Conservation (phyloP, 257 asterid genomes). For the Haberlea rhodopensis region DNA sequence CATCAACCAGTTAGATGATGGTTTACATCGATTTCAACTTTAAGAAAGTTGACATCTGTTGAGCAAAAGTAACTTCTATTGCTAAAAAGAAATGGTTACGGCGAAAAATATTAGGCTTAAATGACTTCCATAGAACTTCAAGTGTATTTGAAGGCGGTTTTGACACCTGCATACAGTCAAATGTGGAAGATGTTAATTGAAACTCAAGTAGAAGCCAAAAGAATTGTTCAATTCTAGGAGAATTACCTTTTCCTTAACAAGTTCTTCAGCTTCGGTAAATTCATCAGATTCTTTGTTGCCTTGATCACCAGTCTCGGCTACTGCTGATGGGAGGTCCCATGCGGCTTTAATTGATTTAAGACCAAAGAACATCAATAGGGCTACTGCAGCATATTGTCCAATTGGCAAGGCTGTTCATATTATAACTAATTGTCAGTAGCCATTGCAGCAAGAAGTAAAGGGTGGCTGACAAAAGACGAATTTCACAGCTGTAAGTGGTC, state of each 20-base stretch:
- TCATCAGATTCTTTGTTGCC: slow-evolving; percentile 68
- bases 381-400: slow-evolving; percentile 91
- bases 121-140: slow-evolving; percentile 86
- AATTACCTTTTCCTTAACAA: slow-evolving; percentile 37
- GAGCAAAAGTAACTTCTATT: no score
- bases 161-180: slow-evolving; percentile 48
- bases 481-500: background rate
- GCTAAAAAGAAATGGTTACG: slow-evolving; percentile 48
- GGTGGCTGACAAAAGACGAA: background rate
- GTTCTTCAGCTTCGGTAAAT: slow-evolving; percentile 53
- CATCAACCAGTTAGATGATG: no score
- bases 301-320: slow-evolving; percentile 54
- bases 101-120: slow-evolving; percentile 96
- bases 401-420: slow-evolving; percentile 73
- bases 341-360: slow-evolving; percentile 94
- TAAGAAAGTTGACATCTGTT: no score
- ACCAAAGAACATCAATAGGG: slow-evolving; percentile 94
- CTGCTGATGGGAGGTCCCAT: slow-evolving; percentile 78
- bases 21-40: no score
- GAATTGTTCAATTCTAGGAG: background rate
- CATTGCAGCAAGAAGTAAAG: slow-evolving; percentile 11
- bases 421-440: slow-evolving; percentile 24
- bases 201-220: background rate
- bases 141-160: slow-evolving; percentile 64
- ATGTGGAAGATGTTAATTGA: background rate